A percentile compares a stretch with the other conserved stretches of the same genome.
Conservation (phyloP, 2,329 filamentous ascomycete species). For the Lachnellula willkommii region DNA sequence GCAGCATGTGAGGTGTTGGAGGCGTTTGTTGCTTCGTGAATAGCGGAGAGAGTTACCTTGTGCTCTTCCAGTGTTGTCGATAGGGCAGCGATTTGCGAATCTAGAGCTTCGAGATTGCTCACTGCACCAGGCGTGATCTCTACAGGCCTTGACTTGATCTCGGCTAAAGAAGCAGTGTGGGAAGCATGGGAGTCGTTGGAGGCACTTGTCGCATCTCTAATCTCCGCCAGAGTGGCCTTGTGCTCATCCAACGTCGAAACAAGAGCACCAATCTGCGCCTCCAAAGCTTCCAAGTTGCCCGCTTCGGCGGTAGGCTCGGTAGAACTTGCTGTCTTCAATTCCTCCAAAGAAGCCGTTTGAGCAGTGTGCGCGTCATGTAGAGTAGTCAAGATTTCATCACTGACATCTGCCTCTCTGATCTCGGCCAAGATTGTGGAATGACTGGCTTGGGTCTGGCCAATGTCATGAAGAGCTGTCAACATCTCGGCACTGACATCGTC, state of each 20-base stretch:
- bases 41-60: slow-evolving; percentile 1
- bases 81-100: slow-evolving; percentile 4
- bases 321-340: slow-evolving; percentile 17
- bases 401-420: slow-evolving; percentile 27
- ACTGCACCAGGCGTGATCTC: not conserved
- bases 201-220: slow-evolving; percentile 8
- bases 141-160: slow-evolving; percentile 10
- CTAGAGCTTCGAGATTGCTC: not conserved
- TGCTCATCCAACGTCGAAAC: slow-evolving; percentile 16
- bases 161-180: slow-evolving; percentile 5
- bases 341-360: slow-evolving; percentile 15
- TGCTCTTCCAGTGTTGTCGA: slow-evolving; percentile 9
- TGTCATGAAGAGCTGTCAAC: slow-evolving; percentile 26
- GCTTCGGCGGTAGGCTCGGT: slow-evolving; percentile 3
- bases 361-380: slow-evolving; percentile 21
- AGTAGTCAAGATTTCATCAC: slow-evolving; percentile 29
- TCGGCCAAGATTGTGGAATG: slow-evolving; percentile 21
- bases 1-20: not conserved
- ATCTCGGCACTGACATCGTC: slow-evolving; percentile 31
- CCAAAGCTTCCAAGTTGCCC: slow-evolving; percentile 6
- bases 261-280: slow-evolving; percentile 14
- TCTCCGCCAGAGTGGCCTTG: slow-evolving; percentile 10
- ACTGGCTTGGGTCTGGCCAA: slow-evolving; percentile 18
- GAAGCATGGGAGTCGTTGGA: slow-evolving; percentile 10
- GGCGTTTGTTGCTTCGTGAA: slow-evolving; percentile 6